These are phyloP conservation scores for Linnemannia elongata DNA, from an alignment of 192 early-diverging fungal species.

Conservation along the genomic window DNA sequence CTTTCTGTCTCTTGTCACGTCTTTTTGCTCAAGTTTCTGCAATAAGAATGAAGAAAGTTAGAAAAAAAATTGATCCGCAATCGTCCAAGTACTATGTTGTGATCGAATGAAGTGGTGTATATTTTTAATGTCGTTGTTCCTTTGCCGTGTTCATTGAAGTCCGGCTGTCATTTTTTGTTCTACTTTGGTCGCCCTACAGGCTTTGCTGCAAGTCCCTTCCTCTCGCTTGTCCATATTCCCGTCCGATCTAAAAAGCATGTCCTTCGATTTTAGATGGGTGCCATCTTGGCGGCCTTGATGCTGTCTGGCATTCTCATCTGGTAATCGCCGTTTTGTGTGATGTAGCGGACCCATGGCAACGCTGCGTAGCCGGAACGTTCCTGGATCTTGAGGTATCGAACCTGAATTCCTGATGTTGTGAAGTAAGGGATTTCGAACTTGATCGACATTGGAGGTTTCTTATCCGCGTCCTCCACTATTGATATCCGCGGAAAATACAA, in stretches of 20 bases:
- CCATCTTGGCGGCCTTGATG: conserved; percentile 78
- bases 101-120: background rate
- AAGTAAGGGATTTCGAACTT: conserved; percentile 94
- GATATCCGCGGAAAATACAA: background rate
- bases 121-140: background rate
- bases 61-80: background rate
- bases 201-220: background rate
- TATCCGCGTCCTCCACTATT: conserved; percentile 82
- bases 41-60: no score
- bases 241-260: background rate
- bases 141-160: background rate
- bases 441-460: conserved; percentile 85
- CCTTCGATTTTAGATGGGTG: conserved; percentile 68
- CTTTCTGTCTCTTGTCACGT: no score
- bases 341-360: conserved; percentile 91
- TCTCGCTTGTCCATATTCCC: background rate
- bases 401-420: conserved; percentile 91
- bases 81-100: no score
- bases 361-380: conserved; percentile 92
- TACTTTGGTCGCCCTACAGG: background rate
- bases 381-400: conserved; percentile 91
- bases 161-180: background rate
- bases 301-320: conserved; percentile 93
- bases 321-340: conserved; percentile 95
- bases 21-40: no score